These are phyloP conservation scores for Bocquillonia castaneifolia DNA, from an alignment of 441 rosid species.

Conservation along the genomic window DNA sequence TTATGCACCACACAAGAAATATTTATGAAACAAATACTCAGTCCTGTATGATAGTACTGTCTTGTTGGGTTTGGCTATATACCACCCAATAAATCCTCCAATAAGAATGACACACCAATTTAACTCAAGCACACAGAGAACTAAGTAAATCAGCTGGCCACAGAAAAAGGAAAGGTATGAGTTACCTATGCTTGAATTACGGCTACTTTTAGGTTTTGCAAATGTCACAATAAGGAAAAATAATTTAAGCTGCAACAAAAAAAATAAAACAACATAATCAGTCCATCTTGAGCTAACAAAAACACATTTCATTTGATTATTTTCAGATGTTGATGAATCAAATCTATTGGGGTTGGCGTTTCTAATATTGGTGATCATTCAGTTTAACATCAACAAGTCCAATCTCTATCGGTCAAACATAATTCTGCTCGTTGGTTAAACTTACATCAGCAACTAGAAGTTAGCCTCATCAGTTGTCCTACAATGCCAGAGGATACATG, in stretches of 20 bases:
- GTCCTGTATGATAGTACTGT: no score
- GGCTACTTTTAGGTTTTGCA: slow-evolving; percentile 98
- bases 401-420: not conserved
- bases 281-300: not conserved
- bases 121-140: no score
- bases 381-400: no score
- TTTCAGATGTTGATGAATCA: not conserved
- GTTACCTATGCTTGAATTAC: slow-evolving; percentile 98
- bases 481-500: not conserved
- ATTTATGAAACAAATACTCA: no score
- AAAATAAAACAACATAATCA: slow-evolving; percentile 9
- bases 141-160: no score
- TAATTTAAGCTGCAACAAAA: slow-evolving; percentile 65
- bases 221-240: slow-evolving; percentile 89
- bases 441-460: slow-evolving; percentile 1
- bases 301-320: not conserved
- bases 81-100: no score
- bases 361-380: no score
- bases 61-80: no score
- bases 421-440: not conserved
- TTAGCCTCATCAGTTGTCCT: not conserved
- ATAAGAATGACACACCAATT: no score
- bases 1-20: no score
- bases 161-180: no score
- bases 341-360: not conserved